phyloP scores from a whole-genome alignment of 805 yeast genomes.

The Nadsonia fulvescens region DNA sequence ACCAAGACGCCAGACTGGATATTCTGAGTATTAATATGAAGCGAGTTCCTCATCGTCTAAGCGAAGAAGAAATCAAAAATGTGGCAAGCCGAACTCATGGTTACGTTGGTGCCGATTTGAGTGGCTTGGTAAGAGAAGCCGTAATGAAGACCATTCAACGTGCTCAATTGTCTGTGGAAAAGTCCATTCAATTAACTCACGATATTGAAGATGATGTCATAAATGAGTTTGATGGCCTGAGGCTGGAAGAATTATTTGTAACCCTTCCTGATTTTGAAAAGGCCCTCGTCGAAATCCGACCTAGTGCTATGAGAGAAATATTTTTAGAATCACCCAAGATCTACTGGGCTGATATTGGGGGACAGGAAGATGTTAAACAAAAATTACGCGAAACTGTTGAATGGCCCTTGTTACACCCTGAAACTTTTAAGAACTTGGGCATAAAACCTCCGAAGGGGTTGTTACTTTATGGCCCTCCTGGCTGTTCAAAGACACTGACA shows the following conservation, averaged over 20 bases:
- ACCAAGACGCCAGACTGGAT: slow-evolving; percentile 87
- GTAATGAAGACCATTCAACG: slow-evolving; percentile 68
- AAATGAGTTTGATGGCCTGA: too few species aligned
- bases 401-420: slow-evolving; percentile 71
- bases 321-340: slow-evolving; percentile 89
- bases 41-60: slow-evolving; percentile 39
- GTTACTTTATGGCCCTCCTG: slow-evolving; percentile 91
- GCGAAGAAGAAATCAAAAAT: slow-evolving; percentile 33
- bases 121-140: slow-evolving; percentile 74
- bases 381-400: slow-evolving; percentile 82
- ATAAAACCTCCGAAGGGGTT: slow-evolving; percentile 87
- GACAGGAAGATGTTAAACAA: slow-evolving; percentile 67
- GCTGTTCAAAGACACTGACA: slow-evolving; percentile 87
- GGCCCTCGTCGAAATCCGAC: slow-evolving; percentile 68
- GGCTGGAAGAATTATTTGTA: slow-evolving; percentile 28
- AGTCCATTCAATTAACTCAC: slow-evolving; percentile 1
- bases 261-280: slow-evolving; percentile 39
- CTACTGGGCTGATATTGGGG: slow-evolving; percentile 89
- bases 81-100: slow-evolving; percentile 81
- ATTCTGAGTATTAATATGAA: slow-evolving; percentile 48
- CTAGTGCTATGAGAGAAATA: slow-evolving; percentile 94
- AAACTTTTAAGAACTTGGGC: slow-evolving; percentile 59
- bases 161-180: slow-evolving; percentile 16
- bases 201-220: slow-evolving; percentile 3
- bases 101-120: slow-evolving; percentile 90